Percentiles rank a stretch among this genome's conserved stretches.
Evolutionary conservation across 139 green algal species (phyloP).

Genomic region (Picochlorum sp.): DNA sequence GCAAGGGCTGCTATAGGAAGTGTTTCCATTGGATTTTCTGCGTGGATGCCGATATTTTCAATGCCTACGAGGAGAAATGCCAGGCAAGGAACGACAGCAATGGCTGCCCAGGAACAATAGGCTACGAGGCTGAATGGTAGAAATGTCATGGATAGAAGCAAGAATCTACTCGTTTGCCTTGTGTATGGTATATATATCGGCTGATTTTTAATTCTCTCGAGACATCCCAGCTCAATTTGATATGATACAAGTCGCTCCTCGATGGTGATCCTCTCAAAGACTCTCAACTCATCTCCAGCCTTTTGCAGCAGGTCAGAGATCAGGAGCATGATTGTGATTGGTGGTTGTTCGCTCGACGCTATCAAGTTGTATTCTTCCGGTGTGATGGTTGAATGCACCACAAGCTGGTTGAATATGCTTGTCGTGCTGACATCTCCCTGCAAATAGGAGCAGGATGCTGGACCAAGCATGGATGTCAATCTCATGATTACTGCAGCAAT

Average conservation of each 20-base stretch:
- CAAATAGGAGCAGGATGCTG: slow-evolving; percentile 20
- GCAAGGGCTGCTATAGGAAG: slow-evolving; percentile 49
- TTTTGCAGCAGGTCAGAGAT: slow-evolving; percentile 37
- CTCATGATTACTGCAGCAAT: slow-evolving; percentile 5
- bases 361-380: slow-evolving; percentile 13
- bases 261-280: slow-evolving; percentile 8
- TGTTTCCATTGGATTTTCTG: slow-evolving; percentile 19
- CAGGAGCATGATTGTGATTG: slow-evolving; percentile 9
- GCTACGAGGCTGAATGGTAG: slow-evolving; percentile 45
- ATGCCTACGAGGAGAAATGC: slow-evolving; percentile 24
- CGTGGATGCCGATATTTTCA: slow-evolving; percentile 25
- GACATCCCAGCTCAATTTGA: slow-evolving; percentile 10
- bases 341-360: slow-evolving; percentile 10
- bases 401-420: not conserved
- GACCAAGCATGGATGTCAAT: slow-evolving; percentile 4
- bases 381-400: not conserved
- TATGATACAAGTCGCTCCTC: slow-evolving; percentile 12
- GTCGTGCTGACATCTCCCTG: not conserved
- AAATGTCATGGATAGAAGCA: slow-evolving; percentile 58
- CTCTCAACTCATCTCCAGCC: slow-evolving; percentile 33
- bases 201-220: slow-evolving; percentile 18
- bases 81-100: slow-evolving; percentile 5
- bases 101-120: slow-evolving; percentile 5
- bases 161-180: slow-evolving; percentile 57
- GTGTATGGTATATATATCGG: slow-evolving; percentile 22